Conservation (phyloP, 2,329 filamentous ascomycete genomes). For the Aspergillus cejpii region DNA sequence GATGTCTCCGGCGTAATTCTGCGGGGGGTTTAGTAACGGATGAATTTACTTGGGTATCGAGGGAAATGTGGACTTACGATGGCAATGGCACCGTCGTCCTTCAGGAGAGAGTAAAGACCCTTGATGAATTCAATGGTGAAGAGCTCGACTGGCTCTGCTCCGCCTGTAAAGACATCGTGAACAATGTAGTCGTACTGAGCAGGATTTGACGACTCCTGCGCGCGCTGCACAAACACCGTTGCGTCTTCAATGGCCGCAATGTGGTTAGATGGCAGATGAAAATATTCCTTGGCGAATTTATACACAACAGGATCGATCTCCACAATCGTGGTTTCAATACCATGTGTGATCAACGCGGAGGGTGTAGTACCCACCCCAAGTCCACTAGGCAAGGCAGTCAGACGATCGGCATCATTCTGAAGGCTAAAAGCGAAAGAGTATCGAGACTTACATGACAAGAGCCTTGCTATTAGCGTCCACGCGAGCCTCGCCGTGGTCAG, state of each 20-base stretch:
- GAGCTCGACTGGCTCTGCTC: constrained; percentile 78
- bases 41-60: constrained; percentile 8
- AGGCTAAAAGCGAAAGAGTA: neutral
- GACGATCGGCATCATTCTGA: neutral
- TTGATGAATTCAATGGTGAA: constrained; percentile 82
- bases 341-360: constrained; percentile 75
- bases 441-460: constrained; percentile 73
- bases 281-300: constrained; percentile 74
- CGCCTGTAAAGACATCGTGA: constrained; percentile 96
- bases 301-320: constrained; percentile 91
- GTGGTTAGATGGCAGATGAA: constrained; percentile 69
- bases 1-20: constrained; percentile 95
- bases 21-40: too few relatives aligned
- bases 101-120: constrained; percentile 64
- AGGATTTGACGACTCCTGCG: constrained; percentile 44
- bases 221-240: constrained; percentile 55
- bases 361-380: constrained; percentile 90
- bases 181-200: constrained; percentile 79
- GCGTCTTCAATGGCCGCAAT: constrained; percentile 77
- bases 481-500: constrained; percentile 33
- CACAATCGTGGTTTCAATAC: constrained; percentile 86
- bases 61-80: constrained; percentile 57
- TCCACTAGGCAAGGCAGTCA: constrained; percentile 50
- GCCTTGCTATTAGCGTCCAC: constrained; percentile 66
- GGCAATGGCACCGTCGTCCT: constrained; percentile 72